Evolutionary conservation across 192 early-diverging fungal species (phyloP), one percentile per base, ranked within the genome.

Genomic region (Coemansia sp.): DNA sequence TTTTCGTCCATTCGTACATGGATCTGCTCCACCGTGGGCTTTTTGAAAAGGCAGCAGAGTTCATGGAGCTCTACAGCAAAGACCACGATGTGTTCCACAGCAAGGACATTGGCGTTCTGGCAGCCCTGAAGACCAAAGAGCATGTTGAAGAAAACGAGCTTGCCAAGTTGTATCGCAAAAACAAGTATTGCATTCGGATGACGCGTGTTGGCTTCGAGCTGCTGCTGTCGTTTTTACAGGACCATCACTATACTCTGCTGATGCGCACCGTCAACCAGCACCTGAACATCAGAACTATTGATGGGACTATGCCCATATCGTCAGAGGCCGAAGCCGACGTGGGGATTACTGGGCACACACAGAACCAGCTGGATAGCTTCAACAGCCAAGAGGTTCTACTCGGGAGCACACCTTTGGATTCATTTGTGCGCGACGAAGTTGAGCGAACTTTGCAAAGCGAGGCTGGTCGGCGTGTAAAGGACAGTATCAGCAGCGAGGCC

Each of bases 251-350:
- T 58, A 92, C 92, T 71, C 79, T 95, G 47, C 66, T 99, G 49
- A 87, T 97, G 68, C 85, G 94, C 71, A 87, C 98, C 26, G 88
- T 97, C 48, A 97, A 99, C 75, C 93, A 97, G 79, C 89, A 96
- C 62, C 58, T 98, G 23, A 89, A 90, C 63, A 96, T 99, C 61
- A 69, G 77, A 37, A 84, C 76, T 15, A 62, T 79, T 37, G 76
- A 79, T 45, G 76, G 77, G 8, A 62, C 73, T 4, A 77, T 54
- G 37, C 64, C 69, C 15, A 72, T 79, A 26, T 64, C 63, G 15
- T 73, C 76, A 7, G 72, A 84, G 59, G 50, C 64, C 10, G 86
- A 85, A 19, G 83, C 86, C 9, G 90, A 90, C 37, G 89, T 90
- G 68, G 92, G 92, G 9, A 88, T 92, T 61, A 85, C 86, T 18